phyloP scores from a whole-genome alignment of 106 monocot genomes.

The Allium sativum region DNA sequence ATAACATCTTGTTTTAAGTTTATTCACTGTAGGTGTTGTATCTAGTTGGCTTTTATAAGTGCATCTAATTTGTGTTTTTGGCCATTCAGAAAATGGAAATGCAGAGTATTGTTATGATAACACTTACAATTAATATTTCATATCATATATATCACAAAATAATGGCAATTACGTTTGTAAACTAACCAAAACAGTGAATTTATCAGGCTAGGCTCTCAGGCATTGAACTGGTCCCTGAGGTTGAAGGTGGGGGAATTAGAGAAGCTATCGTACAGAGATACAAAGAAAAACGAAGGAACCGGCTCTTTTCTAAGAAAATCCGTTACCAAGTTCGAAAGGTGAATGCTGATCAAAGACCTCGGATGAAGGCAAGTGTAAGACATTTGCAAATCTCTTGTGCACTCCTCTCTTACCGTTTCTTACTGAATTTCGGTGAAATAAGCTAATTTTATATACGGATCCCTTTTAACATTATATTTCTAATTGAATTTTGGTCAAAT shows the following conservation, averaged over 20 bases:
- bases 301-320: conserved; percentile 75
- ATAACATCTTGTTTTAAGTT: not conserved
- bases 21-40: not conserved
- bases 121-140: not conserved
- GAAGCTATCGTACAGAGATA: conserved; percentile 57
- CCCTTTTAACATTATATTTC: not conserved
- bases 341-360: conserved; percentile 61
- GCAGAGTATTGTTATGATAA: not conserved
- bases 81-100: not conserved
- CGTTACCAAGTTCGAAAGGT: conserved; percentile 79
- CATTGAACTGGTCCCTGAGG: conserved; percentile 41
- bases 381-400: not conserved
- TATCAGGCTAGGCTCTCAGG: conserved; percentile 42
- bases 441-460: not conserved
- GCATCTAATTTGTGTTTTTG: too few species aligned
- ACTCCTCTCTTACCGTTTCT: not conserved
- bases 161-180: too few species aligned
- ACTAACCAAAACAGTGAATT: not conserved
- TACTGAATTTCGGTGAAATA: too few species aligned
- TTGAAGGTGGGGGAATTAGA: conserved; percentile 19
- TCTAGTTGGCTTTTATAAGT: not conserved
- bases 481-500: not conserved
- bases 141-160: not conserved
- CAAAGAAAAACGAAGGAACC: conserved; percentile 70
- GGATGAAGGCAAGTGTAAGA: conserved; percentile 77